Evolutionary conservation across 148 eudicot genomes (phyloP), one percentile per base, ranked within the genome.

Genomic region (Vaccinium myrtillus): DNA sequence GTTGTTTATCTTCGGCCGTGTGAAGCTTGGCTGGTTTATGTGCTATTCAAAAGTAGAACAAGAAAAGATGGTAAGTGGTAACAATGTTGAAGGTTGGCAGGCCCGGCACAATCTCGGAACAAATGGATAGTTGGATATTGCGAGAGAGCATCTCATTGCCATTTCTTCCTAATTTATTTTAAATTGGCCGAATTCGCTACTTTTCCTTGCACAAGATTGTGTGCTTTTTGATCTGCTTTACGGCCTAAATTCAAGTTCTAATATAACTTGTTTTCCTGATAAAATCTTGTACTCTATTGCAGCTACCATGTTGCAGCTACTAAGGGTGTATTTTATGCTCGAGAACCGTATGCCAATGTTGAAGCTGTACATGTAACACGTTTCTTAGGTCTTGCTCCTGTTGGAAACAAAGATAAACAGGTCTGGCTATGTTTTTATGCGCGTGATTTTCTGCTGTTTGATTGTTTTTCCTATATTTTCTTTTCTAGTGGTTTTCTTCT

Each of bases 221-320:
- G 50, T 43, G 27, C 21, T 77, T 46, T 67, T 30, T 61, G 23
- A 63, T 73, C 50, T 63, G 74, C 71, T 63, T 65, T 75, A 59
- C 75, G 15, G 67, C 76, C 53, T 81, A 19, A 23, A 13, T 81
- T 21, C 19, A 75, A 19, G 13, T 81, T 27, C 8, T 15, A 8
- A 46, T 81, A 8, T 75, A 50, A 0, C 16, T 61, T 81, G 30
- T 58, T 77, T 79, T 77, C 59, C 85, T 88, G 67, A 89, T 86
- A 46, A 58, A 50, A 59, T 23, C 46, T 53, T 85, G 83, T 79
- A 75, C 84, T 86, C 76, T 84, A 43, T 87, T 82, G 65, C 84
- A 97, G 99, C 84, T 97, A 93, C 88, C 99, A 95, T 87, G 87
- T 97, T 87, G 94, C 99, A 70, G 99, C 98, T 87, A 90, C 93